phyloP scores from a whole-genome alignment of 495 filamentous ascomycete species.

The Clavariopsis aquatica region DNA sequence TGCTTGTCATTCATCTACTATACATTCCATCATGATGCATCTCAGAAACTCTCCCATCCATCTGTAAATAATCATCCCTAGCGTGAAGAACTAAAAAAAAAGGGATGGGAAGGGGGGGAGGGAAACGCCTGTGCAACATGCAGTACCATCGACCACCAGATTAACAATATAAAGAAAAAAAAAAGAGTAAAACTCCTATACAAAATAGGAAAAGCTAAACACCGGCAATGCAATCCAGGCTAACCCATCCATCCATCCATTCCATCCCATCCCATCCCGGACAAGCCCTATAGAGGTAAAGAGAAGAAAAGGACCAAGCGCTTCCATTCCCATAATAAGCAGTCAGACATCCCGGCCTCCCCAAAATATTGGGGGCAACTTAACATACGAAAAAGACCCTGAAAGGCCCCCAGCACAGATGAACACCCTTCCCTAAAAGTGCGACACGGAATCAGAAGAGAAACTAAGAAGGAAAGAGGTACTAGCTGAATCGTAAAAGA shows the following conservation, averaged over 20 bases:
- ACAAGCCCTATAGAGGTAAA: neutral
- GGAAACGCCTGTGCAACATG: neutral
- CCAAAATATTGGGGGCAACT: neutral
- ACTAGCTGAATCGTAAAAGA: neutral
- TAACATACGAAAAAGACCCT: neutral
- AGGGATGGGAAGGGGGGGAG: too few relatives aligned
- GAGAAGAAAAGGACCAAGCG: neutral
- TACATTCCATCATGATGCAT: too few relatives aligned
- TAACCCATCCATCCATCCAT: neutral
- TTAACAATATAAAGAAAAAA: neutral
- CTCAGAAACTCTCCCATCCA: too few relatives aligned
- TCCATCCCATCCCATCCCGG: neutral
- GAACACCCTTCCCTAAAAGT: neutral
- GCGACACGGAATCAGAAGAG: neutral
- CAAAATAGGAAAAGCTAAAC: neutral
- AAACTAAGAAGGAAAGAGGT: neutral
- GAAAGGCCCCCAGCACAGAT: neutral
- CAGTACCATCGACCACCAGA: neutral
- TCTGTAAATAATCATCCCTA: too few relatives aligned
- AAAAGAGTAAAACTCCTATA: neutral
- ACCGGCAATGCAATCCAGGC: neutral
- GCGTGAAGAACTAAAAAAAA: too few relatives aligned
- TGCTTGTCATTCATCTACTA: too few relatives aligned
- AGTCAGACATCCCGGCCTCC: neutral
- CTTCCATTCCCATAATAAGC: too few relatives aligned